phyloP scores from a whole-genome alignment of 139 green algal species.

The Closterium sp. region DNA sequence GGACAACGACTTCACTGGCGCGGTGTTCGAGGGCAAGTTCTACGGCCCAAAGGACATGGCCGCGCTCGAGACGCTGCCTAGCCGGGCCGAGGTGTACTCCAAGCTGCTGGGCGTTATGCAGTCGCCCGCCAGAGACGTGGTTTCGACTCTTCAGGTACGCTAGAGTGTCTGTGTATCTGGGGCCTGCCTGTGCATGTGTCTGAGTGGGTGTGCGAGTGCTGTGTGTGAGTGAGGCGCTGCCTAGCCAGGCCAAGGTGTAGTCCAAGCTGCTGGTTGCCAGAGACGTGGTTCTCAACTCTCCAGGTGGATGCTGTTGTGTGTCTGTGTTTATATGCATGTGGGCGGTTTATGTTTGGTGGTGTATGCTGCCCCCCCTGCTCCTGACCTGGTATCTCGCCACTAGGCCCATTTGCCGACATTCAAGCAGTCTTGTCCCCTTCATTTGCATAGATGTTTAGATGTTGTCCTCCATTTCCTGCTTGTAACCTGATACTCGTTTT shows the following conservation, averaged over 20 bases:
- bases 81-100: conserved; percentile 20
- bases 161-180: neutral
- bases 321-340: too few species aligned
- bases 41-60: conserved; percentile 22
- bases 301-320: neutral
- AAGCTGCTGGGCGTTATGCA: conserved; percentile 36
- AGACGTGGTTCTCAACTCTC: conserved; percentile 19
- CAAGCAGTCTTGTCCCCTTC: too few species aligned
- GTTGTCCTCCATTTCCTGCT: too few species aligned
- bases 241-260: conserved; percentile 24
- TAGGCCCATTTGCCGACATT: too few species aligned
- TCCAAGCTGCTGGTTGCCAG: conserved; percentile 29
- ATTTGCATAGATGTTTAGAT: too few species aligned
- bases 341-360: neutral
- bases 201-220: too few species aligned
- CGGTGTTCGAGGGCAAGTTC: conserved; percentile 46
- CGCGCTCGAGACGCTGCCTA: conserved; percentile 22
- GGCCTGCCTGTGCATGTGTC: too few species aligned
- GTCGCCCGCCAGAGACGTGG: conserved; percentile 25
- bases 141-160: conserved; percentile 10
- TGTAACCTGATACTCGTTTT: too few species aligned
- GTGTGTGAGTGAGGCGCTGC: neutral
- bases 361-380: too few species aligned
- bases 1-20: conserved; percentile 34
- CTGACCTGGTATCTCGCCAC: too few species aligned